Conservation (phyloP, 768 basidiomycete species). For the Naganishia friedmannii region DNA sequence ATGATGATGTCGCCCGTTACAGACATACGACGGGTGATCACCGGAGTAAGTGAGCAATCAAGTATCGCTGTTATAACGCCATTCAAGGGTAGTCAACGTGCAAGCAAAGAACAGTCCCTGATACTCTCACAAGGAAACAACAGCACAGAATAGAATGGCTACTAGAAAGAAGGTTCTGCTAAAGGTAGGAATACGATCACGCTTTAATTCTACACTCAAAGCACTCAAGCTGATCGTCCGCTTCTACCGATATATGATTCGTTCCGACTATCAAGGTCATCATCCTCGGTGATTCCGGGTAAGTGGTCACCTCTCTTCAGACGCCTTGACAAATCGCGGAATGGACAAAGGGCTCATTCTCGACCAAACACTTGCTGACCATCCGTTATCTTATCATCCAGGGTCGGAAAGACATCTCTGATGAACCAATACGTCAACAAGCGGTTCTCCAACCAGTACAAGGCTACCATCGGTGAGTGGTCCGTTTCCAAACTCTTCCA, state of each 20-base stretch:
- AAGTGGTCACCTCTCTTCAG: constrained; percentile 15
- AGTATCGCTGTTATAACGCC: not conserved
- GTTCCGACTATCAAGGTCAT: constrained; percentile 67
- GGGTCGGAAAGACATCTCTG: constrained; percentile 98
- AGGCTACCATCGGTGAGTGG: constrained; percentile 67
- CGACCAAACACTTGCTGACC: constrained; percentile 11
- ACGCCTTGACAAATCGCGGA: constrained; percentile 14
- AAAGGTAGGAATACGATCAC: constrained; percentile 49
- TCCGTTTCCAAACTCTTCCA: too few species aligned
- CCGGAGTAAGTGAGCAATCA: not conserved
- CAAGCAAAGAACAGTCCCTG: too few species aligned
- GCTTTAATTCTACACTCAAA: not conserved
- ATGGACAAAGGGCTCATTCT: not conserved
- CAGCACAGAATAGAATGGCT: constrained; percentile 19
- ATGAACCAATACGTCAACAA: constrained; percentile 99
- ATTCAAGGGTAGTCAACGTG: too few species aligned
- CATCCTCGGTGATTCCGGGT: constrained; percentile 80
- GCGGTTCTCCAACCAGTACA: constrained; percentile 99
- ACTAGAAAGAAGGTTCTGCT: constrained; percentile 55
- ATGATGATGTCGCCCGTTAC: not conserved
- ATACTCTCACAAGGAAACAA: too few species aligned
- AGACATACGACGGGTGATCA: not conserved
- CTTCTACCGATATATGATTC: not conserved
- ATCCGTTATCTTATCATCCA: constrained; percentile 42
- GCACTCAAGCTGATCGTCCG: not conserved